Base-by-base conservation (phyloP, 164 flowering plant species). In the Vitis rotundifolia region DNA sequence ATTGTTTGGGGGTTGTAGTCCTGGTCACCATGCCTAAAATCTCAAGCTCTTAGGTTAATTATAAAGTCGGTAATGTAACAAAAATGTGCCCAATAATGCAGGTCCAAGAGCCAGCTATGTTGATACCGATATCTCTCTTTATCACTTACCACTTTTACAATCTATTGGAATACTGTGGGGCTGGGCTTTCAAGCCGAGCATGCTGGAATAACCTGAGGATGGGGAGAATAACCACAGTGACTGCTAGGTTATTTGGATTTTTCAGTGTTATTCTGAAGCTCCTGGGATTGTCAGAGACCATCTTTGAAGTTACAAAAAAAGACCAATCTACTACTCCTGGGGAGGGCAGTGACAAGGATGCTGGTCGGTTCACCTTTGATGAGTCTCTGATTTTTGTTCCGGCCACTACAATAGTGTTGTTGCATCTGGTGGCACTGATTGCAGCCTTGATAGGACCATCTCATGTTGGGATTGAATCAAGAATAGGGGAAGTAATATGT, bases 201-300 rank as follows among this genome's bases (percentile, higher is more conserved):
- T 88, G 93, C 90, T 91, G 89, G 89, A 84, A 82, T 69, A 73
- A 68, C 67, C 80, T 80, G 14, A 74, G 80, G 61, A 83, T 83
- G 80, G 8, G 3, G 7, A 76, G 84, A 73, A 78, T 88, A 22
- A 61, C 0, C 11, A 26, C 84, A 2, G 26, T 66, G 3, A 77
- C 76, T 5, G 77, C 88, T 11, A 79, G 84, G 78, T 61, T 84
- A 2, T 84, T 86, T 51, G 86, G 87, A 1, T 2, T 79, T 19
- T 3, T 80, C 1, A 66, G 68, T 29, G 78, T 71, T 1, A 1
- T 76, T 1, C 70, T 78, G 2, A 86, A 91, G 77, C 71, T 84
- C 3, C 16, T 85, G 14, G 78, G 87, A 5, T 3, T 87, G 29
- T 80, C 87, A 0, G 80, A 85, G 22, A 79, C 84, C 1, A 67